A percentile compares a stretch with the other conserved stretches of the same genome.
Conservation (phyloP, 1,284 basidiomycete species). For the Ceratobasidium sp. region DNA sequence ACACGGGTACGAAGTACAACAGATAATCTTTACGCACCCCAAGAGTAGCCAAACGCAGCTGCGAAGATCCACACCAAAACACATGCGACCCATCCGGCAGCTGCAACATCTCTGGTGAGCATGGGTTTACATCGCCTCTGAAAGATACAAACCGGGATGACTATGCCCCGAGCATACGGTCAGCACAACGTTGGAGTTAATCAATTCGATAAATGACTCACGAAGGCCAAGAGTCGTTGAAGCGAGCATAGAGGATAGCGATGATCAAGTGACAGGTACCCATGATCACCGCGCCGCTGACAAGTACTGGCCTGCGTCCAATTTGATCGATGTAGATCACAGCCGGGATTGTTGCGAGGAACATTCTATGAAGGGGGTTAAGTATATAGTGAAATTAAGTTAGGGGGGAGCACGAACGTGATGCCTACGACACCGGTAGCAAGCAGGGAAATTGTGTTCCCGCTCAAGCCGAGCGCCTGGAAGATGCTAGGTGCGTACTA, state of each 20-base stretch:
- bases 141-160: slow-evolving; percentile 38
- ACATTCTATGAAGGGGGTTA: slow-evolving; percentile 62
- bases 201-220: slow-evolving; percentile 52
- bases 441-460: slow-evolving; percentile 70
- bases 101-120: slow-evolving; percentile 49
- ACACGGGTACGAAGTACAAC: background rate
- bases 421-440: slow-evolving; percentile 87
- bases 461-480: slow-evolving; percentile 63
- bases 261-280: slow-evolving; percentile 73
- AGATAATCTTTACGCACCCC: slow-evolving; percentile 59
- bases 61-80: slow-evolving; percentile 74
- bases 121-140: background rate
- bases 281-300: slow-evolving; percentile 78
- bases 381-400: slow-evolving; percentile 46
- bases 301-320: slow-evolving; percentile 73
- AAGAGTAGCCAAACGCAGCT: slow-evolving; percentile 71
- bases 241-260: slow-evolving; percentile 68
- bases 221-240: slow-evolving; percentile 63
- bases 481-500: slow-evolving; percentile 62
- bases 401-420: slow-evolving; percentile 60
- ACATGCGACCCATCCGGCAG: slow-evolving; percentile 74
- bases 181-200: background rate
- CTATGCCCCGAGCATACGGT: slow-evolving; percentile 20
- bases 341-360: slow-evolving; percentile 77
- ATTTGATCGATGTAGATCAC: slow-evolving; percentile 77